Base-by-base conservation (phyloP, 371 early-diverging fungal species). In the Mucor velutinosus region DNA sequence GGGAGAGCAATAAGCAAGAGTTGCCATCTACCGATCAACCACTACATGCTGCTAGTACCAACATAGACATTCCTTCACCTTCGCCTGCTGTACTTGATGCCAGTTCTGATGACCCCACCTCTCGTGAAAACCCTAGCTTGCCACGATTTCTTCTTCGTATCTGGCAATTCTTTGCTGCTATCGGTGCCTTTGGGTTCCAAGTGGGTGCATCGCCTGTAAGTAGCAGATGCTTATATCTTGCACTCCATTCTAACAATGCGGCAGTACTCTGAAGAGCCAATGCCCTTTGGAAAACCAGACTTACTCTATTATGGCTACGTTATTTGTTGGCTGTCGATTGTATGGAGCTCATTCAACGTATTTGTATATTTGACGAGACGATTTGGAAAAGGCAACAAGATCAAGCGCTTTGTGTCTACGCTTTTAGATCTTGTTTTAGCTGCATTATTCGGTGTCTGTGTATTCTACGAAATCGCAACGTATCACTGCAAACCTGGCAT, bases 111-210 rank as follows among this genome's bases (percentile, higher is more conserved):
- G 35, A 51, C 12, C 39, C 55, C 17, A 39, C 45, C 17, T 29
- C 33, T n/a, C 19, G 10, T 33, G 21, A 23, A 39, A 64, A 64
- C n/a, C 61, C 65, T 23, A 60, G 56, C 29, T 27, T 65, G 30
- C 49, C 56, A 43, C 60, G 73, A 2, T 51, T 71, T 4, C 60
- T 63, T 37, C 43, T 80, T 21, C 71, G 80, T 23, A 23, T 73
- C 30, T 75, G 75, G 73, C 77, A 77, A 35, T 19, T 77, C 7
- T 55, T 80, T 35, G 73, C 77, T 49, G 69, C 74, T 23, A 64
- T 77, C 19, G 76, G 76, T 23, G 73, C 76, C 10, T 80, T 80
- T 68, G 77, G 74, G n/a, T 80, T 80, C 55, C 77, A 75, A 62
- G 70, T 75, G 12, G 76, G 76, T n/a, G 77, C 79, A 43, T 62